Evolutionary conservation across 2,329 filamentous ascomycete genomes (phyloP), one percentile per base, ranked within the genome.

Genomic region (Pseudogymnoascus sp.): DNA sequence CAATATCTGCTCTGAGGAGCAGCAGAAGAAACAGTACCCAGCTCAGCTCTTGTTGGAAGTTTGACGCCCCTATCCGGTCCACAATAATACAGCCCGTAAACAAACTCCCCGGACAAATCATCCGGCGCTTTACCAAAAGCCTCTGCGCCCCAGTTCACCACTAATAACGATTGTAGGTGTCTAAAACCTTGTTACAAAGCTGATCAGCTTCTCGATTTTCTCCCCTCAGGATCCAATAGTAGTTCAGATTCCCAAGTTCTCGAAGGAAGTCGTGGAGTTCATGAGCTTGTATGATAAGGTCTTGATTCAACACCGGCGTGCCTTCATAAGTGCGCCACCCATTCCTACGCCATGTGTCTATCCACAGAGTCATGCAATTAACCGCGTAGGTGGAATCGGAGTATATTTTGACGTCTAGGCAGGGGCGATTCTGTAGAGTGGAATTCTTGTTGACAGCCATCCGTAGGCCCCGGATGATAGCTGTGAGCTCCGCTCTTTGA

Each of bases 381-480:
- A 77, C 60, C 0, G 70, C 75, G 62, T 76, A 77, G 35, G 61
- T 65, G 0, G 75, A 78, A 64, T 78, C 75, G 6, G 75, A 71
- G 35, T 71, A 41, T 38, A 78, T 75, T 1, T 31, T 71, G 50
- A 78, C 67, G n/a, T n/a, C n/a, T n/a, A n/a, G n/a, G n/a, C n/a
- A n/a, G n/a, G n/a, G n/a, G n/a, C n/a, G n/a, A n/a, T n/a, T n/a
- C n/a, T n/a, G n/a, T n/a, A n/a, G n/a, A n/a, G n/a, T n/a, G n/a
- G n/a, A n/a, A n/a, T n/a, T n/a, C n/a, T n/a, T n/a, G n/a, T n/a
- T n/a, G n/a, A n/a, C n/a, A 7, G 80, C 82, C 61, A 80, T 70
- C 14, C 78, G 72, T 31, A 85, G 74, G 16, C 76, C 82, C 41
- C 84, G 61, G 43, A 84, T 79, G 62, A 76, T 68, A 40, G 73